Percentiles rank a stretch among this genome's conserved stretches.
These are phyloP conservation scores for Melanomma pulvis-pyrius DNA, from an alignment of 495 filamentous ascomycete species.

Conservation along the genomic window DNA sequence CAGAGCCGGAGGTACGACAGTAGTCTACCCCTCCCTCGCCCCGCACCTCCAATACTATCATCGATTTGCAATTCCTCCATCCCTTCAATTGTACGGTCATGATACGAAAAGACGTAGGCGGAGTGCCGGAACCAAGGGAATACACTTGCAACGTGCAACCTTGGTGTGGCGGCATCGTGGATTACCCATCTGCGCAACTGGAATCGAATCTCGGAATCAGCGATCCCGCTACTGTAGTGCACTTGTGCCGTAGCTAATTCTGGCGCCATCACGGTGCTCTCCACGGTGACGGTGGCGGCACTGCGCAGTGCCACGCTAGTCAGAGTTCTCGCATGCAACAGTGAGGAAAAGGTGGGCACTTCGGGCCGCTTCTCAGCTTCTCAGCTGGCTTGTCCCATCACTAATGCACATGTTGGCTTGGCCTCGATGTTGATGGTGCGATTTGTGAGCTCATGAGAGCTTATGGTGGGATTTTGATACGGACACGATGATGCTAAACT, in stretches of 20 bases:
- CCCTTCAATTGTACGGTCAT: background rate
- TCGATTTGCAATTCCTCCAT: constrained; percentile 12
- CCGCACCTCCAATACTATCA: constrained; percentile 2
- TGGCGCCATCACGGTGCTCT: background rate
- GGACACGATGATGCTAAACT: no score
- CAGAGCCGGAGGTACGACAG: constrained; percentile 3
- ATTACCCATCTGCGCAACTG: background rate
- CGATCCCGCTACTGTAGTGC: background rate
- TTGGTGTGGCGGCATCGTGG: background rate
- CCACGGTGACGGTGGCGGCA: background rate
- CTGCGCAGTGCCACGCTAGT: background rate
- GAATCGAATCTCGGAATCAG: background rate
- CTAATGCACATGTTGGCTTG: background rate
- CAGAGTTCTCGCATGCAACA: background rate
- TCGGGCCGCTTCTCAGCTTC: background rate
- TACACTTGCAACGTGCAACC: constrained; percentile 5
- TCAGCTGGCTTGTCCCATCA: constrained; percentile 1
- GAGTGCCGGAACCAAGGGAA: constrained; percentile 11
- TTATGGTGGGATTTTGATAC: no score
- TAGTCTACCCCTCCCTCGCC: constrained; percentile 5
- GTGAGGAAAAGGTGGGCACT: background rate
- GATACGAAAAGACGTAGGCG: background rate
- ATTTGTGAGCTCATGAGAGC: background rate
- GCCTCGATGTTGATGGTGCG: background rate
- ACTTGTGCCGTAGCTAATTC: background rate